These are phyloP conservation scores for Saccharum spontaneum DNA, from an alignment of 176 grass and related monocot genomes.

Conservation along the genomic window DNA sequence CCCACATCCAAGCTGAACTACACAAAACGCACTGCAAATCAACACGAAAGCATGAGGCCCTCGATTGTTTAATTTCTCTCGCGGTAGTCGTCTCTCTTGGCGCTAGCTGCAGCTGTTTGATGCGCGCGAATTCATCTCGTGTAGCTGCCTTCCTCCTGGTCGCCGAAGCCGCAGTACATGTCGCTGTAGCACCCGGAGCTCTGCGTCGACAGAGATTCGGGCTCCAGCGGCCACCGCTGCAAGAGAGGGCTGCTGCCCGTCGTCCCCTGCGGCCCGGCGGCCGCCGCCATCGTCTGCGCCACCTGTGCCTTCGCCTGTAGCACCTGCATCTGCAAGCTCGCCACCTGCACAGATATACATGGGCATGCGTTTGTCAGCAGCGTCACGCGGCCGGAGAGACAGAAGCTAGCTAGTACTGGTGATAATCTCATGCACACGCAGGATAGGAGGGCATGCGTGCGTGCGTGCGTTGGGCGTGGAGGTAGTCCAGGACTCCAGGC, in stretches of 20 bases:
- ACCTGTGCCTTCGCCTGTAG: constrained; percentile 46
- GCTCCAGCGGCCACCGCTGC: constrained; percentile 44
- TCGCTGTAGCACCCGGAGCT: constrained; percentile 60
- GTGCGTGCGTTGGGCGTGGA: not conserved
- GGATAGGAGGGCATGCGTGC: not conserved
- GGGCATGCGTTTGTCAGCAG: not conserved
- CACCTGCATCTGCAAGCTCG: constrained; percentile 45
- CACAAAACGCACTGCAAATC: constrained; percentile 25
- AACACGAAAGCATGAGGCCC: not conserved
- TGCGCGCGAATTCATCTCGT: not conserved
- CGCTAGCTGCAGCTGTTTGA: not conserved
- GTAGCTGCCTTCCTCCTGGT: constrained; percentile 65
- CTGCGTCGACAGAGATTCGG: constrained; percentile 58
- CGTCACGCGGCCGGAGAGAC: not conserved
- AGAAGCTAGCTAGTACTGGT: too few species aligned
- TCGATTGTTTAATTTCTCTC: not conserved
- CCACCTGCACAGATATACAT: constrained; percentile 7
- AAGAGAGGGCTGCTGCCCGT: constrained; percentile 22
- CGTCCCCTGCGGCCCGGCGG: not conserved
- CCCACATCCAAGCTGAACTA: not conserved
- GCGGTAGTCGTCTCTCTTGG: not conserved
- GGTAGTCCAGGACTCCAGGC: too few species aligned
- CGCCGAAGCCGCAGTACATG: constrained; percentile 54
- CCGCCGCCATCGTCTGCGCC: constrained; percentile 31
- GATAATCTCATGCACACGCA: not conserved